Evolutionary conservation across 306 rosid genomes (phyloP), one percentile per base, ranked within the genome.

Genomic region (Dicorynia guianensis): DNA sequence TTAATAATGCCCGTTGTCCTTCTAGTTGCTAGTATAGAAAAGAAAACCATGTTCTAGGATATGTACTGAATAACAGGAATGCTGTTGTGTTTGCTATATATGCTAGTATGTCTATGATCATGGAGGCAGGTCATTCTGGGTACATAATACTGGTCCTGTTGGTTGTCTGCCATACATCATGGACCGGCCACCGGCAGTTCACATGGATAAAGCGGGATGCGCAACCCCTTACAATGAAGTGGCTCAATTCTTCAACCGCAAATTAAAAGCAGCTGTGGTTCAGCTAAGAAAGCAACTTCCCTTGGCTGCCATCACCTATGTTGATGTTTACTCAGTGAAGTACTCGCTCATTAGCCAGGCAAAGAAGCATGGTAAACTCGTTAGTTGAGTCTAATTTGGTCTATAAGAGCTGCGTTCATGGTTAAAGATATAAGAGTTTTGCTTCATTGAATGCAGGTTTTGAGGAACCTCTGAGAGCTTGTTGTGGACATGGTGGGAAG

Each of bases 401-500:
- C 3, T 2, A 62, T 60, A 65, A 25, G 14, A 53, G 13, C 30
- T 65, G 57, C 67, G 25, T 20, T 72, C 33, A 0, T 18, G 52
- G 70, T 11, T 19, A 34, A 55, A 15, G 20, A 30, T 25, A 0
- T 8, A 20, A 52, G 66, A 46, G 73, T 17, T 48, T 65, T 56
- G 56, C 54, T 44, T 65, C 14, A 44, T 62, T 25, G 5, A 39
- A 46, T 82, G 89, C 74, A 94, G 96, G 98, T 64, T 91, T 94
- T 70, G 48, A 72, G 83, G 66, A 81, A 34, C 87, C 97, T 0
- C 33, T 94, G 49, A 84, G 86, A 67, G 90, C 97, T 14, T 94
- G 98, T 38, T 94, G 98, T 76, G 94, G 97, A 2, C 94, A 94
- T 36, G 97, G 97, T 55, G 97, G 94, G 43, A 87, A 85, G 77